phyloP scores from a whole-genome alignment of 345 rosid genomes.

The Gossypium mustelinum region DNA sequence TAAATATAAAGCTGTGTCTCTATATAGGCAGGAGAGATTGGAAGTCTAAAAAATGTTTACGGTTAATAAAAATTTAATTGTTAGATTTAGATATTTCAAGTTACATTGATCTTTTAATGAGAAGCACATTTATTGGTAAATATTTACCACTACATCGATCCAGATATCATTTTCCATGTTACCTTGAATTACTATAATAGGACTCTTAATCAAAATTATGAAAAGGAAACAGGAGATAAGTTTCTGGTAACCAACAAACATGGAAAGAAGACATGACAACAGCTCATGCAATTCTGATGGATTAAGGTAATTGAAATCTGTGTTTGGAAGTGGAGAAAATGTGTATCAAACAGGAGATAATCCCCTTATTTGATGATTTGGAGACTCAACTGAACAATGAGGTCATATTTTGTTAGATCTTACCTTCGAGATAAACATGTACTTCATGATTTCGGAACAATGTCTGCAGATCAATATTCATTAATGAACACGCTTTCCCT shows the following conservation, averaged over 20 bases:
- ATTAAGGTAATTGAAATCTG: background rate
- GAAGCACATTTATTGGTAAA: background rate
- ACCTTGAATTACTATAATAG: background rate
- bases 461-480: background rate
- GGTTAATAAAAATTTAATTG: background rate
- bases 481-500: background rate
- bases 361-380: background rate
- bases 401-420: background rate
- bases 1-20: background rate
- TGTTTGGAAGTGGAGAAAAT: background rate
- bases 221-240: background rate
- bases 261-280: background rate
- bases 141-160: background rate
- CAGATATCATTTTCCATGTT: background rate
- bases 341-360: background rate
- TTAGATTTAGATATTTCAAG: background rate
- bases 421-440: background rate
- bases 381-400: background rate
- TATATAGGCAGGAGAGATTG: background rate
- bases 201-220: background rate
- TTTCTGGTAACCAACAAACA: background rate
- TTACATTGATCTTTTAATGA: background rate
- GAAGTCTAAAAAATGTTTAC: background rate
- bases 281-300: conserved; percentile 1
- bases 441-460: background rate